These are phyloP conservation scores for Colletotrichum limetticola DNA, from an alignment of 2,329 filamentous ascomycete species.

Conservation along the genomic window DNA sequence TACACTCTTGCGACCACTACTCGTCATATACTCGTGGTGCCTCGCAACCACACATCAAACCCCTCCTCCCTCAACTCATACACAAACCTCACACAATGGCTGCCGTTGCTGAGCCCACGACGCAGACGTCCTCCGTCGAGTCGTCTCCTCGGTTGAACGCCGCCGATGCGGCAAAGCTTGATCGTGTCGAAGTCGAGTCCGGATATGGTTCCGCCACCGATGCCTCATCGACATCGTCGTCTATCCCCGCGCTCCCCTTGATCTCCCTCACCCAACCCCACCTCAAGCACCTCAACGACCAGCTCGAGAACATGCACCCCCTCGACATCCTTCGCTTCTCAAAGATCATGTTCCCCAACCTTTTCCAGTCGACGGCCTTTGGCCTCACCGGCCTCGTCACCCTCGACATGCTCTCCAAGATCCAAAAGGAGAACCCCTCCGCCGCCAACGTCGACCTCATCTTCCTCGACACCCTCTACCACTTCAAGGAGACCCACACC, in stretches of 20 bases:
- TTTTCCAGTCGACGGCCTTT: constrained; percentile 89
- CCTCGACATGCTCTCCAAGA: constrained; percentile 85
- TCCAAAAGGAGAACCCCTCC: constrained; percentile 71
- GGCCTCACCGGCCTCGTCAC: constrained; percentile 84
- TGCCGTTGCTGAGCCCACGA: constrained; percentile 41
- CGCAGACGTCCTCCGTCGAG: constrained; percentile 52
- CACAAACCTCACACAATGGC: constrained; percentile 50
- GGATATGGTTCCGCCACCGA: constrained; percentile 75
- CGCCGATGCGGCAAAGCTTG: constrained; percentile 53
- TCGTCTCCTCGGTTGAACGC: constrained; percentile 48
- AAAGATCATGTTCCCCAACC: constrained; percentile 87
- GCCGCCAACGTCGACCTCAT: constrained; percentile 73
- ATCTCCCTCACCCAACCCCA: constrained; percentile 89
- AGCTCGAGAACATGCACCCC: constrained; percentile 87
- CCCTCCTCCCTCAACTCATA: constrained; percentile 18
- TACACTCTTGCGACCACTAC: constrained; percentile 11
- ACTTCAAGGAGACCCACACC: constrained; percentile 81
- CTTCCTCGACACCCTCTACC: constrained; percentile 87
- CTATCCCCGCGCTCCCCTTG: constrained; percentile 75
- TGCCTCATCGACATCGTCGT: constrained; percentile 57
- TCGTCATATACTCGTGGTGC: constrained; percentile 10
- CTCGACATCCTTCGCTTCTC: constrained; percentile 94
- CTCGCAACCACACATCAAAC: constrained; percentile 8
- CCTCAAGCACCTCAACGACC: constrained; percentile 88
- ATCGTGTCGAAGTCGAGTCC: constrained; percentile 72